A percentile compares a stretch with the other conserved stretches of the same genome.
phyloP scores from a whole-genome alignment of 108 stramenopile genomes.

The Conticribra guillardii region DNA sequence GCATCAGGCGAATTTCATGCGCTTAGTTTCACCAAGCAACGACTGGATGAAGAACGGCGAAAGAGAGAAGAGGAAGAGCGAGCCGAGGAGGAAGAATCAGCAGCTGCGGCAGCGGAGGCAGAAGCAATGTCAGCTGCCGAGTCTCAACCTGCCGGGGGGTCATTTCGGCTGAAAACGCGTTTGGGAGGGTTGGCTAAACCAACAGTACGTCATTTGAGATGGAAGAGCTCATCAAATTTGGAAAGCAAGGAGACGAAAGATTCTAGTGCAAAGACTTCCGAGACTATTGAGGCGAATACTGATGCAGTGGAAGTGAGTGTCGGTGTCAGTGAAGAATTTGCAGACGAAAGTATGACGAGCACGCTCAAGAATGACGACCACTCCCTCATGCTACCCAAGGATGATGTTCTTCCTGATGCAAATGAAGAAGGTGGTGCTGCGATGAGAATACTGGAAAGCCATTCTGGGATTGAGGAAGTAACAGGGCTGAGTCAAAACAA shows the following conservation, averaged over 20 bases:
- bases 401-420: slow-evolving; percentile 7
- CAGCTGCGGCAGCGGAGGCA: slow-evolving; percentile 3
- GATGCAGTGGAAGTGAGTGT: slow-evolving; percentile 27
- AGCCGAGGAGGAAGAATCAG: slow-evolving; percentile 11
- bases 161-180: slow-evolving; percentile 29
- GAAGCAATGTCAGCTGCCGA: slow-evolving; percentile 11
- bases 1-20: slow-evolving; percentile 41
- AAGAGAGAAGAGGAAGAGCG: slow-evolving; percentile 42
- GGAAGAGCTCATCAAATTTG: slow-evolving; percentile 28
- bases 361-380: no score
- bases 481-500: slow-evolving; percentile 25
- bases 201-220: slow-evolving; percentile 36
- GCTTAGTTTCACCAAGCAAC: slow-evolving; percentile 42
- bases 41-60: slow-evolving; percentile 42
- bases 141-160: slow-evolving; percentile 2
- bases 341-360: no score
- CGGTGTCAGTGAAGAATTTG: neutral
- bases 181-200: slow-evolving; percentile 1
- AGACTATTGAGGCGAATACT: neutral
- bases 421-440: neutral
- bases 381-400: no score
- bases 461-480: slow-evolving; percentile 35
- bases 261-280: neutral
- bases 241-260: neutral
- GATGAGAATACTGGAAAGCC: slow-evolving; percentile 14